These are phyloP conservation scores for Avena sativa DNA, from an alignment of 176 grass and related monocot genomes.

Conservation along the genomic window DNA sequence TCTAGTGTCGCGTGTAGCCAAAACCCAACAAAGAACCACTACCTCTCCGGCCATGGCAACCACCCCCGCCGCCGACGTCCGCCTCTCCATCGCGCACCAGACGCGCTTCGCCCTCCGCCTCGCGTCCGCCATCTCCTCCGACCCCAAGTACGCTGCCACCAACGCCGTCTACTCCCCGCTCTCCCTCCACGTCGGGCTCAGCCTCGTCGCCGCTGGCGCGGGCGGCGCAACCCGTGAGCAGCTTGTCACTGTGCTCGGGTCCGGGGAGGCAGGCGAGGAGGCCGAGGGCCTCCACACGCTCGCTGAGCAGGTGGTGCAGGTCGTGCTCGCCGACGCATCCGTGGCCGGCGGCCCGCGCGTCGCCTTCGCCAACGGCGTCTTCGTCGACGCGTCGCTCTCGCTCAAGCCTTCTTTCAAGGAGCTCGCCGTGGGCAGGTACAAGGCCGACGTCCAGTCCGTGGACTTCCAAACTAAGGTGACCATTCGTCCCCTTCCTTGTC, in stretches of 20 bases:
- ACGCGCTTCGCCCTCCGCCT: no score
- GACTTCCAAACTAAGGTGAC: constrained; percentile 56
- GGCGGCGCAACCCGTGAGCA: constrained; percentile 66
- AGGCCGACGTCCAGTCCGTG: constrained; percentile 51
- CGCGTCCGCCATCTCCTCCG: background rate
- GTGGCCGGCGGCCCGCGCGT: constrained; percentile 65
- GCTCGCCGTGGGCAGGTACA: constrained; percentile 48
- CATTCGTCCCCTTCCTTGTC: background rate
- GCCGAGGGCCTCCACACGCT: constrained; percentile 53
- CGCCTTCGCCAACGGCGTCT: constrained; percentile 63
- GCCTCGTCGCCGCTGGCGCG: constrained; percentile 66
- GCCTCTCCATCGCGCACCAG: no score
- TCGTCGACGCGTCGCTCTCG: constrained; percentile 55
- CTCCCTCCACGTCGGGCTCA: constrained; percentile 78
- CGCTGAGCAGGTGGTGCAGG: constrained; percentile 68
- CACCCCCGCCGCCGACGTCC: no score
- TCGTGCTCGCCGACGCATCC: constrained; percentile 75
- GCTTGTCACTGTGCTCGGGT: constrained; percentile 47
- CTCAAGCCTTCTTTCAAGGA: constrained; percentile 60
- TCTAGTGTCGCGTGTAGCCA: no score
- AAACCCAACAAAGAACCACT: background rate
- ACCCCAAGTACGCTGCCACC: background rate
- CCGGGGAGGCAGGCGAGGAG: background rate
- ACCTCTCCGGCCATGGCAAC: no score
- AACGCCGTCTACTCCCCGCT: constrained; percentile 85